Percentiles rank a stretch among this genome's conserved stretches.
Conservation (phyloP, 1,284 basidiomycete species). For the Ganoderma leucocontextum region DNA sequence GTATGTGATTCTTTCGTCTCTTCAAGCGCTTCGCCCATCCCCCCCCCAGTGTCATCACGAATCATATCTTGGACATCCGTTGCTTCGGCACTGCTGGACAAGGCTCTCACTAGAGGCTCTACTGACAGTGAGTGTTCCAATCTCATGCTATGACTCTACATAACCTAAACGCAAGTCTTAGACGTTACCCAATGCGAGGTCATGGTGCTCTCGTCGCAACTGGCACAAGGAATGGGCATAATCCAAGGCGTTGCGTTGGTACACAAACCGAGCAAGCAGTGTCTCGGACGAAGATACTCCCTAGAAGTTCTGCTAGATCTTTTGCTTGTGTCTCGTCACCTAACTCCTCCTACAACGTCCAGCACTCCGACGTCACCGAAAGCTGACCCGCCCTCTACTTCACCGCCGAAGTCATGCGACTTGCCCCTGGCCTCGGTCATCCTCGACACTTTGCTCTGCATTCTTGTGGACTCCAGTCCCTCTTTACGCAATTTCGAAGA, state of each 20-base stretch:
- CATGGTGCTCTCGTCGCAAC: constrained; percentile 53
- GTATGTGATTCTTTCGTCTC: constrained; percentile 51
- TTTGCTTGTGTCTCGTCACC: constrained; percentile 73
- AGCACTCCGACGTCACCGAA: constrained; percentile 30
- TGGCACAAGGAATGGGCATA: constrained; percentile 67
- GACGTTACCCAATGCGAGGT: constrained; percentile 56
- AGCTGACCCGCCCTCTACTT: constrained; percentile 32
- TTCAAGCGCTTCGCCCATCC: constrained; percentile 5
- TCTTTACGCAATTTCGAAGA: constrained; percentile 83
- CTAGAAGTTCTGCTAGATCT: constrained; percentile 83
- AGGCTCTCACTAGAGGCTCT: constrained; percentile 35
- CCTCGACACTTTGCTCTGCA: constrained; percentile 84
- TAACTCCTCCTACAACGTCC: constrained; percentile 43
- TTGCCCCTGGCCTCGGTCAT: constrained; percentile 62
- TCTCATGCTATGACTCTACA: too few relatives aligned
- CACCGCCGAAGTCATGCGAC: constrained; percentile 23
- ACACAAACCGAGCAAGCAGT: constrained; percentile 73
- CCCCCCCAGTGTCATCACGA: constrained; percentile 63
- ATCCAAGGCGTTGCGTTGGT: constrained; percentile 84
- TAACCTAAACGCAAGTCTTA: not conserved
- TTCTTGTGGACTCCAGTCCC: constrained; percentile 81
- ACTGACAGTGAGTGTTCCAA: constrained; percentile 35
- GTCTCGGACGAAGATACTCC: constrained; percentile 71
- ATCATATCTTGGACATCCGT: constrained; percentile 59
- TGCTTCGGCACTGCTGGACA: constrained; percentile 37